Base-by-base conservation (phyloP, 129 eudicot species). In the Flaveria ramosissima region DNA sequence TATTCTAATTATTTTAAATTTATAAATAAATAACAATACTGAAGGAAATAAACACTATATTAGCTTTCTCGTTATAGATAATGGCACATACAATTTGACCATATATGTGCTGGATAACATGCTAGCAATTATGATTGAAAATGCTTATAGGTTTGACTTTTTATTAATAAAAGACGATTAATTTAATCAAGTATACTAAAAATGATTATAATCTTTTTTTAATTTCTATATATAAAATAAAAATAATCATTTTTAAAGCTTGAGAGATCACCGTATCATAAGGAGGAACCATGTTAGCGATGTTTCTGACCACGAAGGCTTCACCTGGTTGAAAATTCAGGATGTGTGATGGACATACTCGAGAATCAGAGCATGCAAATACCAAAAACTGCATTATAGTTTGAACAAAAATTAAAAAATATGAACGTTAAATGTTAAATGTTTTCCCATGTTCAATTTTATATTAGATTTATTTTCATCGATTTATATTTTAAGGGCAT, bases 231-330 rank as follows among this genome's bases (percentile, higher is more conserved):
- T n/a, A 16, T 47, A 7, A 27, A 80, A 30, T 8, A 3, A 12
- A 55, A 26, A 41, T 26, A 55, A 53, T 24, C 16, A 77, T 3
- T 50, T 10, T 2, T 26, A 47, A 19, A 52, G 81, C 46, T 55
- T 55, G 71, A 67, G 50, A 24, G 39, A 63, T 81, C 71, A 89
- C 96, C 88, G 70, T 75, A 69, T 92, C 96, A 79, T 20, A 92
- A 3, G 93, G 93, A 39, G 97, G 97, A 71, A 92, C 96, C 97
- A 92, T 92, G 85, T 86, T 92, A 70, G 97, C 97, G 24, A 92
- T 92, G 81, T 92, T 92, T 72, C 97, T 75, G 79, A 92, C 92
- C 32, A 85, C 70, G 50, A 92, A 92, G 15, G 97, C 97, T 79
- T 92, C 97, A 27, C 97, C 97, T 16, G 97, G 97, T 61, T 89